Base-by-base conservation (phyloP, 495 filamentous ascomycete genomes). In the Aspergillus sclerotiicarbonarius region DNA sequence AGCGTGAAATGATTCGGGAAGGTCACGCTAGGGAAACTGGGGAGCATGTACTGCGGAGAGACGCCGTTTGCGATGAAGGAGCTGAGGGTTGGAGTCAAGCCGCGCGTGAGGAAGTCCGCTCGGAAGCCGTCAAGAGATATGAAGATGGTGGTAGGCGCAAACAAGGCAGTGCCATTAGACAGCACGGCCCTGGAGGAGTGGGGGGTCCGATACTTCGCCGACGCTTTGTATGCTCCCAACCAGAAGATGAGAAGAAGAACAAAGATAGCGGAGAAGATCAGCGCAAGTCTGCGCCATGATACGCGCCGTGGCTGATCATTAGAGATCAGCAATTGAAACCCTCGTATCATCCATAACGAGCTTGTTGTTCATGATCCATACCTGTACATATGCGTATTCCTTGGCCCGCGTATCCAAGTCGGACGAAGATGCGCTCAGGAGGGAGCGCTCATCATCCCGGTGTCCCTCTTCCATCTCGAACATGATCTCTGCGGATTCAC, bases 1-100 rank as follows among this genome's bases (percentile, higher is more conserved):
- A 99, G 79, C 0, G 94, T 98, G 74, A 91, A 96, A 67, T 99
- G 94, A 68, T 99, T 99, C 39, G 94, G 94, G 67, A 99, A 99
- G 3, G 94, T 99, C 20, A 99, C 91, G 54, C 90, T 93, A 1
- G 94, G 94, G 66, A 99, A 99, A 58, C 89, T 90, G 0, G 94
- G 95, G 8, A 81, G 80, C 90, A 99, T 96, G 67, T 92, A 96
- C 54, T 81, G 80, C 8, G 94, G 92, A 6, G 92, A 96, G 3
- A 99, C 84, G 31, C 94, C 94, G 41, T 88, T 82, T 32, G 84
- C 84, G 60, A 96, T 79, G 65, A 99, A 90, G 12, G 82, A 77
- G 56, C 86, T 89, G 6, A 99, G 80, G 0, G 87, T 85, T 0
- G 93, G 94, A 0, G 94, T 96, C 47, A 99, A 67, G 7, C 86